A percentile compares a stretch with the other conserved stretches of the same genome.
Evolutionary conservation across 176 grass and related monocot genomes (phyloP).

Genomic region (Avena atlantica): DNA sequence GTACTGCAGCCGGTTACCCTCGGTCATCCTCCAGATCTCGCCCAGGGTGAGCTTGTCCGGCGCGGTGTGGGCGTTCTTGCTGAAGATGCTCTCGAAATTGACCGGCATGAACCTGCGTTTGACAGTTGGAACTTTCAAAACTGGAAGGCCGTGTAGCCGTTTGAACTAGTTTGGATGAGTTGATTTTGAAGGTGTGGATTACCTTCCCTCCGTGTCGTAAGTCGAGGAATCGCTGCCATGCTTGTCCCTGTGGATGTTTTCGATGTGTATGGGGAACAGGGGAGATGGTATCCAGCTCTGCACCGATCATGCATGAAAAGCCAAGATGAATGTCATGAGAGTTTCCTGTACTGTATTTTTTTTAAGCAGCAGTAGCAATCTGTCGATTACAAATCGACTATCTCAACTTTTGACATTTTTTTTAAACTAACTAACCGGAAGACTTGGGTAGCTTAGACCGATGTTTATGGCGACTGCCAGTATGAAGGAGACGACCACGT

Average conservation of each 20-base stretch:
- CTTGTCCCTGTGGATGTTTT: conserved; percentile 77
- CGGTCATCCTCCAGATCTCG: conserved; percentile 73
- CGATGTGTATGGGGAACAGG: conserved; percentile 76
- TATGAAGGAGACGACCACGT: conserved; percentile 62
- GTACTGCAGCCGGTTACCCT: conserved; percentile 44
- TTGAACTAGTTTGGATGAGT: background rate
- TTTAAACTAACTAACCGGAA: conserved; percentile 56
- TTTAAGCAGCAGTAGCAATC: too few relatives aligned
- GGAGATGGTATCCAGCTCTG: conserved; percentile 81
- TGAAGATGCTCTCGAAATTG: conserved; percentile 88
- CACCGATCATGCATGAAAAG: background rate
- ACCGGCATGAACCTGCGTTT: conserved; percentile 69
- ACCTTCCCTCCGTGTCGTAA: conserved; percentile 89
- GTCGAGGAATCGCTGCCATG: conserved; percentile 79
- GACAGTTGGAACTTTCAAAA: background rate
- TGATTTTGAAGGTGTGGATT: background rate
- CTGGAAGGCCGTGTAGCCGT: background rate
- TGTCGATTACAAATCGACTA: background rate
- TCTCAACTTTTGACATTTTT: background rate
- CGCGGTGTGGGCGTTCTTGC: conserved; percentile 66
- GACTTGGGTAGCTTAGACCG: conserved; percentile 62
- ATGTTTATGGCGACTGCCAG: conserved; percentile 64
- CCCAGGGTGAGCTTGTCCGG: conserved; percentile 57
- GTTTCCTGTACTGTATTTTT: background rate
- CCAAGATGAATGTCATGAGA: background rate